Evolutionary conservation across 2,329 filamentous ascomycete genomes (phyloP).

Genomic region (Aphanoascus verrucosus): DNA sequence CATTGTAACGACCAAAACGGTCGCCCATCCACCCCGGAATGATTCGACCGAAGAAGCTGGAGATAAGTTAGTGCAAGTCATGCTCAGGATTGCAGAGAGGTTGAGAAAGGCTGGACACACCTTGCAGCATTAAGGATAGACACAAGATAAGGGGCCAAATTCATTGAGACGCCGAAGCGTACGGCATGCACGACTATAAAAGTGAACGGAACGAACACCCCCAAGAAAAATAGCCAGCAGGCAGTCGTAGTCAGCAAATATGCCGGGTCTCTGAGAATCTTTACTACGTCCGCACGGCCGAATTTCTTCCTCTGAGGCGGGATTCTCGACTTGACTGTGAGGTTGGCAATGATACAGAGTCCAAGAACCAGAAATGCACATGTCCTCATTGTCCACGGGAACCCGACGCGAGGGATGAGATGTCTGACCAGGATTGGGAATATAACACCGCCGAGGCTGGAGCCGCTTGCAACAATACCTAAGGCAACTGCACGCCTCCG

Average conservation of each 20-base stretch:
- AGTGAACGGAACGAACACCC: constrained; percentile 50
- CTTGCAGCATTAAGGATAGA: constrained; percentile 44
- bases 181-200: constrained; percentile 41
- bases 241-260: constrained; percentile 37
- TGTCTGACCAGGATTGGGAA: constrained; percentile 52
- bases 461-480: constrained; percentile 45
- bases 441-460: constrained; percentile 48
- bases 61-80: not conserved
- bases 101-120: constrained; percentile 19
- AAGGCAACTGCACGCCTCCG: constrained; percentile 44
- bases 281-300: too few species aligned
- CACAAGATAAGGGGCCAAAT: constrained; percentile 44
- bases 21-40: constrained; percentile 46
- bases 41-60: constrained; percentile 45
- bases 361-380: constrained; percentile 52
- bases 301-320: too few species aligned
- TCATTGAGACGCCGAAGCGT: constrained; percentile 38
- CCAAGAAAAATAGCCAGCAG: constrained; percentile 48
- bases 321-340: constrained; percentile 38
- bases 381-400: constrained; percentile 49
- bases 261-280: constrained; percentile 38
- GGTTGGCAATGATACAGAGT: constrained; percentile 43
- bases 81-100: too few species aligned
- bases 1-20: constrained; percentile 44
- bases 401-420: constrained; percentile 44